These are phyloP conservation scores for Candida xyloterini DNA, from an alignment of 805 yeast genomes.

Conservation along the genomic window DNA sequence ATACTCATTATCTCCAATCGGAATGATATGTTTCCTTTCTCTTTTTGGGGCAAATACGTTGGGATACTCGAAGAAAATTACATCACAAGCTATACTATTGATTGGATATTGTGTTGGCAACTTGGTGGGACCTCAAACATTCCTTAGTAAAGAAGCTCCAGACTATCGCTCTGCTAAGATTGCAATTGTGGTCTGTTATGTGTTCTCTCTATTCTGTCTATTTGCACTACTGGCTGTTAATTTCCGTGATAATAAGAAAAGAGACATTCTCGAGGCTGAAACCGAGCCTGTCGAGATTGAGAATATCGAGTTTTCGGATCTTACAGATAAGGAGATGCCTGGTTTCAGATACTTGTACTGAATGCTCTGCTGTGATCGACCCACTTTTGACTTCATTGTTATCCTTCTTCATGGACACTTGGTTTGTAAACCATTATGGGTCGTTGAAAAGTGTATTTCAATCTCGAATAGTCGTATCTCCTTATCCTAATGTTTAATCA, in stretches of 20 bases:
- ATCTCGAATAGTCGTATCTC: too few relatives aligned
- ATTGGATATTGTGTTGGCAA: constrained; percentile 65
- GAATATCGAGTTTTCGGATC: constrained; percentile 42
- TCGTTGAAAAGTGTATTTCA: too few relatives aligned
- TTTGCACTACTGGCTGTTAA: constrained; percentile 20
- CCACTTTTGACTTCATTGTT: too few relatives aligned
- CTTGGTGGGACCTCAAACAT: constrained; percentile 69
- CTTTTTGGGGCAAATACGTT: constrained; percentile 41
- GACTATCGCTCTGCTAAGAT: constrained; percentile 52
- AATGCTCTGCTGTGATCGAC: too few relatives aligned
- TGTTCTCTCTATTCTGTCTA: constrained; percentile 13
- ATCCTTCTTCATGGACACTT: too few relatives aligned
- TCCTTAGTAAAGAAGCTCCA: constrained; percentile 54
- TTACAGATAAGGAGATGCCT: constrained; percentile 43
- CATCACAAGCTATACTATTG: constrained; percentile 51
- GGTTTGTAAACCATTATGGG: too few relatives aligned
- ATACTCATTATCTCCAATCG: constrained; percentile 21
- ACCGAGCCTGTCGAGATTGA: constrained; percentile 3
- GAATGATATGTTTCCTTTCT: constrained; percentile 27
- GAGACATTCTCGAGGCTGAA: constrained; percentile 6
- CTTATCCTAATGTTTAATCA: too few relatives aligned
- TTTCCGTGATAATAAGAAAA: constrained; percentile 18
- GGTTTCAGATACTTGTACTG: constrained; percentile 33
- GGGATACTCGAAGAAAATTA: constrained; percentile 27
- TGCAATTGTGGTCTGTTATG: constrained; percentile 47